These are phyloP conservation scores for Hanseniaspora valbyensis DNA, from an alignment of 805 yeast genomes.

Conservation along the genomic window DNA sequence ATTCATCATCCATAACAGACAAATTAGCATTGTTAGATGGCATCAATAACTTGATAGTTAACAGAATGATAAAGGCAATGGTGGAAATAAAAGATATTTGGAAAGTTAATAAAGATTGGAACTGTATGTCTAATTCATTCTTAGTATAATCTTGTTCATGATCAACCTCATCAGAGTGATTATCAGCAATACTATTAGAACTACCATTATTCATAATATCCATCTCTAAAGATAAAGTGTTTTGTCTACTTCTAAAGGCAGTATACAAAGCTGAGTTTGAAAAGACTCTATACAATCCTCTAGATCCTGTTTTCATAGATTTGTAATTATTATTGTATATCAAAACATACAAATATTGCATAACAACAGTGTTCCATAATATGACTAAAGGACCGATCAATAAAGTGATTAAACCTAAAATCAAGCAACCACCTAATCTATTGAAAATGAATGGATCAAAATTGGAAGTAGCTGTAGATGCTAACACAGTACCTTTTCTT, in stretches of 20 bases:
- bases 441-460: constrained; percentile 27
- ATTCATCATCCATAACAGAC: neutral
- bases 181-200: neutral
- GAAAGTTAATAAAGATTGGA: constrained; percentile 11
- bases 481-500: constrained; percentile 26
- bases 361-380: constrained; percentile 18
- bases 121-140: constrained; percentile 9
- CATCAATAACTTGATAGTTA: neutral
- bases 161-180: neutral
- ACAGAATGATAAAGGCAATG: neutral
- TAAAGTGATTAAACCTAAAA: constrained; percentile 28
- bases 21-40: neutral
- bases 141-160: constrained; percentile 4
- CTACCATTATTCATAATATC: neutral
- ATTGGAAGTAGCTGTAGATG: constrained; percentile 24
- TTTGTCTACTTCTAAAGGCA: constrained; percentile 13
- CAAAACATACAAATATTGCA: constrained; percentile 9
- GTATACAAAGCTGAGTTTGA: constrained; percentile 1
- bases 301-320: neutral
- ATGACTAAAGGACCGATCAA: constrained; percentile 28
- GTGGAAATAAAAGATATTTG: constrained; percentile 12
- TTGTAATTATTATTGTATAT: constrained; percentile 3
- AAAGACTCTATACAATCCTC: constrained; percentile 1
- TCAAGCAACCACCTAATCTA: constrained; percentile 27
- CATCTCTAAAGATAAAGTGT: constrained; percentile 10